Base-by-base conservation (phyloP, 495 filamentous ascomycete genomes). In the Astrothelium macrocarpum region DNA sequence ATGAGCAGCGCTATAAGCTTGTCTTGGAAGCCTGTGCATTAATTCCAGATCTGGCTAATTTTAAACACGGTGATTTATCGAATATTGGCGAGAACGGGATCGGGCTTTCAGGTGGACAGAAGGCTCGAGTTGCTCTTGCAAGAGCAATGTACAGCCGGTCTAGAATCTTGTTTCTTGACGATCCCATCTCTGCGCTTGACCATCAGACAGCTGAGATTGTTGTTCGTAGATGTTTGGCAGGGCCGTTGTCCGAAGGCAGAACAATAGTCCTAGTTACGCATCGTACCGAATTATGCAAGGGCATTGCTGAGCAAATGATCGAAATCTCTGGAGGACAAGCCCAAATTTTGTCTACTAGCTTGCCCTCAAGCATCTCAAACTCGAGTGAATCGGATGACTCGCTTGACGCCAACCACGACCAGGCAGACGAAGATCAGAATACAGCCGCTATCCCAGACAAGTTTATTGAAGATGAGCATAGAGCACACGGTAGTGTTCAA, bases 391-490 rank as follows among this genome's bases (percentile, higher is more conserved):
- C 25, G 12, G 79, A 80, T 62, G 43, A 64, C 42, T 70, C 73
- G 9, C 62, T 69, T 26, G 70, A 74, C 20, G 72, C 71, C 1
- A 65, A 74, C 11, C 77, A 79, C 14, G 61, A 63, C 5, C 65
- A 71, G 3, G 71, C 73, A 32, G 72, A 78, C 7, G 77, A 82
- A 62, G 74, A 81, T 53, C 75, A 82, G 25, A 73, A 84, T 62
- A 72, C 72, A 0, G 78, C 79, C 1, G 79, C 80, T 0, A 74
- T 84, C 12, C 84, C 87, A 0, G 85, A 88, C 16, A 90, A 90
- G 68, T 92, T 95, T 71, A 86, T 92, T 45, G 85, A 91, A 69
- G 89, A 95, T 20, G 90, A 95, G 71, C 78, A 85, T 68, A 81
- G 89, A 56, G 87, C 83, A 0, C 84, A 88, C 66, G 90, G 90